phyloP scores from a whole-genome alignment of 148 eudicot genomes.

The Talinum fruticosum region DNA sequence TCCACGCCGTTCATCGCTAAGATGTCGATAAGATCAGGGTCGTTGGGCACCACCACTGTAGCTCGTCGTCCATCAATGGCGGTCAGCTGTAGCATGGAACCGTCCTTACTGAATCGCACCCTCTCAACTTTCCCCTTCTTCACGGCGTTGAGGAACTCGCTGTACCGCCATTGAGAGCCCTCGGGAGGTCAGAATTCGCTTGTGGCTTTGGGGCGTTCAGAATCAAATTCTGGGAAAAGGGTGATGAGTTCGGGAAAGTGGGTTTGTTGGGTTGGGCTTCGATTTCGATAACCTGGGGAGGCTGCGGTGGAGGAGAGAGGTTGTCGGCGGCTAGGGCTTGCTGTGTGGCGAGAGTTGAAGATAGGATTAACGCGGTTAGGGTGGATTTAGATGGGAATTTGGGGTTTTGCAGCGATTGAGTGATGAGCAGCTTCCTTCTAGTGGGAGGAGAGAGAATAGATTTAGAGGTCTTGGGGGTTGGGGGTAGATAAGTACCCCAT shows the following conservation, averaged over 20 bases:
- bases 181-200: conserved; percentile 66
- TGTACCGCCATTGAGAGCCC: conserved; percentile 84
- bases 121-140: conserved; percentile 96
- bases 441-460: conserved; percentile 3
- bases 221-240: conserved; percentile 52
- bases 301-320: background rate
- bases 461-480: conserved; percentile 12
- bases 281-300: background rate
- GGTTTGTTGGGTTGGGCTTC: conserved; percentile 37
- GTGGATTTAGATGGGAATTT: background rate
- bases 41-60: conserved; percentile 74
- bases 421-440: background rate
- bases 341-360: conserved; percentile 2
- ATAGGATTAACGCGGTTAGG: background rate
- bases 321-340: conserved; percentile 6
- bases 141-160: conserved; percentile 90
- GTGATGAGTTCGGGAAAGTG: conserved; percentile 35
- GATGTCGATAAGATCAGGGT: conserved; percentile 91
- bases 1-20: conserved; percentile 95
- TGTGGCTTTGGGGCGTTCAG: conserved; percentile 79
- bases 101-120: conserved; percentile 83
- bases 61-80: conserved; percentile 90
- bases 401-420: conserved; percentile 8
- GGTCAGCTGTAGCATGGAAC: conserved; percentile 66
- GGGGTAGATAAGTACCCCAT: conserved; percentile 3